Percentiles rank a stretch among this genome's conserved stretches.
These are phyloP conservation scores for Boletus sp. DNA, from an alignment of 1,284 basidiomycete species.

Conservation along the genomic window DNA sequence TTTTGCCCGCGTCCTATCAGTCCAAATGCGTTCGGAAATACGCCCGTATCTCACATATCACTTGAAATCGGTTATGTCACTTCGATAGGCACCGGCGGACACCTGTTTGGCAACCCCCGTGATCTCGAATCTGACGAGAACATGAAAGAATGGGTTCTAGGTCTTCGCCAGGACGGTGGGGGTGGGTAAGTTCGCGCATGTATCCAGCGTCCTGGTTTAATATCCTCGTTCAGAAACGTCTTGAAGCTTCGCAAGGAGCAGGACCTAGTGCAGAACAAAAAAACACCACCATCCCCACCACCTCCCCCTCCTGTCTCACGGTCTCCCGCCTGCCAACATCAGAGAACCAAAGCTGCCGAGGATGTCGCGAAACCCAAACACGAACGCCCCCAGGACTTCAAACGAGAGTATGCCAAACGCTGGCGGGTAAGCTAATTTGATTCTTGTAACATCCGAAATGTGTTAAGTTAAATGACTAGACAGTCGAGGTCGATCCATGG, in stretches of 20 bases:
- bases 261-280: conserved; percentile 7
- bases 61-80: conserved; percentile 47
- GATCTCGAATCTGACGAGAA: conserved; percentile 40
- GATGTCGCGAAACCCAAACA: conserved; percentile 5
- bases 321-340: conserved; percentile 2
- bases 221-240: conserved; percentile 40
- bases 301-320: neutral
- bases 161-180: conserved; percentile 51
- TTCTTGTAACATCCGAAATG: neutral
- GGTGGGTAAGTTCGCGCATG: conserved; percentile 45
- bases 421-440: conserved; percentile 24
- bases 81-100: conserved; percentile 35
- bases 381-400: conserved; percentile 8
- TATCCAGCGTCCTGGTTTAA: conserved; percentile 6
- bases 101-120: conserved; percentile 46
- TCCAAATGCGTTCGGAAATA: conserved; percentile 37
- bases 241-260: conserved; percentile 41
- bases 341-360: neutral
- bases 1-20: conserved; percentile 47
- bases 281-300: neutral
- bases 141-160: conserved; percentile 49
- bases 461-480: conserved; percentile 13
- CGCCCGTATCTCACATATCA: conserved; percentile 38
- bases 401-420: conserved; percentile 26
- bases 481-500: conserved; percentile 11